Conservation (phyloP, 352 stramenopile genomes). For the Phytophthora sp. region DNA sequence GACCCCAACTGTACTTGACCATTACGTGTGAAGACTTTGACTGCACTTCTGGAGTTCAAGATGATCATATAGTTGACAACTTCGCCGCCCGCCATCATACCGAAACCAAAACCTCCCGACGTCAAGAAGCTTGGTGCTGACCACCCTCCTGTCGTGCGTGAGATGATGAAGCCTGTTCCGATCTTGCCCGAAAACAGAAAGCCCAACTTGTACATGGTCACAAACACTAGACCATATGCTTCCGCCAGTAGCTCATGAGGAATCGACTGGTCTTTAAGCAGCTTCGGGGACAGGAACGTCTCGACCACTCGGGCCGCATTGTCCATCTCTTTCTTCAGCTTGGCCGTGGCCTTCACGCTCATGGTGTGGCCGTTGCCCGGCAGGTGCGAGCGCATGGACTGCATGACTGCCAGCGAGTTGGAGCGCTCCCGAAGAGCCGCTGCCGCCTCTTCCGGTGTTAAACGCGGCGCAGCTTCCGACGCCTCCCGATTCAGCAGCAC, state of each 20-base stretch:
- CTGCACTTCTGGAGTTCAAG: conserved; percentile 69
- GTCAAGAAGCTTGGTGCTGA: conserved; percentile 77
- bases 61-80: conserved; percentile 87
- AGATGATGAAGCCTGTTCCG: conserved; percentile 81
- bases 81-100: conserved; percentile 86
- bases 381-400: conserved; percentile 37
- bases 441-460: conserved; percentile 29
- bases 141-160: conserved; percentile 72
- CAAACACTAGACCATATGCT: conserved; percentile 77
- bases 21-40: conserved; percentile 84
- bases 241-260: conserved; percentile 74
- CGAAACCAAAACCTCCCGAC: conserved; percentile 76
- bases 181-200: conserved; percentile 84
- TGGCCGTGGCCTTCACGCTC: conserved; percentile 56
- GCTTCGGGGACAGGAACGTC: conserved; percentile 71
- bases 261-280: conserved; percentile 87
- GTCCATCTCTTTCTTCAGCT: conserved; percentile 71
- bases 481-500: conserved; percentile 37
- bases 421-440: conserved; percentile 60
- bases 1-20: conserved; percentile 79
- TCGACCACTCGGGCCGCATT: conserved; percentile 71
- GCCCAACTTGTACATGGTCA: conserved; percentile 84
- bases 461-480: conserved; percentile 4
- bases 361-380: conserved; percentile 51
- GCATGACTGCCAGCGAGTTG: conserved; percentile 56